These are phyloP conservation scores for Phialophora chinensis DNA, from an alignment of 2,329 filamentous ascomycete species.

Conservation along the genomic window DNA sequence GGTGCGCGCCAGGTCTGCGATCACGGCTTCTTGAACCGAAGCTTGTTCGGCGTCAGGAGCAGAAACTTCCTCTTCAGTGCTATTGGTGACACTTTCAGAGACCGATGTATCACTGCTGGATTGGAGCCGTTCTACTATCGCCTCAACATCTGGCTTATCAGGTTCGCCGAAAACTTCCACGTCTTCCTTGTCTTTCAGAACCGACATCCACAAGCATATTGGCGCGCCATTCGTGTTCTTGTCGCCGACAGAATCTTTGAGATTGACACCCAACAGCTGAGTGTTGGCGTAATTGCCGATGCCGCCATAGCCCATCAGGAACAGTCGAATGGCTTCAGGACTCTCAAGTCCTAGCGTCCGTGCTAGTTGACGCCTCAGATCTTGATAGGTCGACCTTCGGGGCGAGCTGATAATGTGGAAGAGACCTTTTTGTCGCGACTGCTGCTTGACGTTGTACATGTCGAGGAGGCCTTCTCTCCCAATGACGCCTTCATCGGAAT, in stretches of 20 bases:
- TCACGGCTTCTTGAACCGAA: conserved; percentile 34
- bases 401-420: conserved; percentile 20
- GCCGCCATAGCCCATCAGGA: conserved; percentile 30
- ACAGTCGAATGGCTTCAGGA: conserved; percentile 31
- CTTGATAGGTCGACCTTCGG: conserved; percentile 26
- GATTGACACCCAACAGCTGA: conserved; percentile 23
- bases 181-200: conserved; percentile 35
- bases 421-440: conserved; percentile 26
- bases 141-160: conserved; percentile 13
- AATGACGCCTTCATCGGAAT: conserved; percentile 46
- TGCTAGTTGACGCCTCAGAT: conserved; percentile 31
- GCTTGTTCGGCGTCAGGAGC: conserved; percentile 36
- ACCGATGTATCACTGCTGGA: conserved; percentile 2
- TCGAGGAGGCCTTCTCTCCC: conserved; percentile 50
- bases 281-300: conserved; percentile 30
- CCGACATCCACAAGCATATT: conserved; percentile 36
- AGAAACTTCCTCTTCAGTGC: conserved; percentile 21
- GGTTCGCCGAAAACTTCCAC: conserved; percentile 33
- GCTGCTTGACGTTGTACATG: conserved; percentile 47
- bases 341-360: conserved; percentile 27
- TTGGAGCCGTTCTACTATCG: not conserved
- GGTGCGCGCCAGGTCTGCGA: conserved; percentile 23
- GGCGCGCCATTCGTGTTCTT: conserved; percentile 17
- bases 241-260: conserved; percentile 19
- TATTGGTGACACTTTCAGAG: not conserved